Evolutionary conservation across 768 basidiomycete species (phyloP).

Genomic region (Mycena crocata): DNA sequence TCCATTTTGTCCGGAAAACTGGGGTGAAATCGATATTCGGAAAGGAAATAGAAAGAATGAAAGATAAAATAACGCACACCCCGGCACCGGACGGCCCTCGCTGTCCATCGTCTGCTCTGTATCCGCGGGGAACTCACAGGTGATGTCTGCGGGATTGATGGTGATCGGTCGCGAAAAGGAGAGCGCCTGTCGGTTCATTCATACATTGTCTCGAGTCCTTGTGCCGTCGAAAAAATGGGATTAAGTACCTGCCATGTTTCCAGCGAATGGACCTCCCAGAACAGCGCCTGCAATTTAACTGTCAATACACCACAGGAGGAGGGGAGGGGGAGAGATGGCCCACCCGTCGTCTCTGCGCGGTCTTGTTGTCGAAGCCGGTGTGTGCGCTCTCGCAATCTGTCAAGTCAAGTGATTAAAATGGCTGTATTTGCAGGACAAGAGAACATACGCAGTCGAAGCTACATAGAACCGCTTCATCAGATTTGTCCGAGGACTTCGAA

Average conservation of each 20-base stretch:
- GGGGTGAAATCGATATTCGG: not conserved
- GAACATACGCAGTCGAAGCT: conserved; percentile 12
- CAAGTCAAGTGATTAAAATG: too few relatives aligned
- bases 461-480: not conserved
- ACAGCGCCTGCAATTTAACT: not conserved
- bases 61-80: conserved; percentile 12
- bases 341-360: conserved; percentile 2
- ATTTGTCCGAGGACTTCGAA: too few relatives aligned
- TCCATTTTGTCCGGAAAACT: too few relatives aligned
- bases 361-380: too few relatives aligned
- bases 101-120: conserved; percentile 1
- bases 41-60: too few relatives aligned
- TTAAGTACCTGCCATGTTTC: conserved; percentile 38
- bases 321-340: not conserved
- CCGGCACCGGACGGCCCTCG: not conserved
- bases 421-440: too few relatives aligned
- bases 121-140: conserved; percentile 21
- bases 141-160: conserved; percentile 32
- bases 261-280: too few relatives aligned
- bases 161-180: conserved; percentile 42
- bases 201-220: not conserved
- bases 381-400: conserved; percentile 8
- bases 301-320: not conserved
- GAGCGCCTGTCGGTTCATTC: conserved; percentile 29
- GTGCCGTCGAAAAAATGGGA: too few relatives aligned